These are phyloP conservation scores for Cladosporium sp. DNA, from an alignment of 2,329 filamentous ascomycete species.

Conservation along the genomic window DNA sequence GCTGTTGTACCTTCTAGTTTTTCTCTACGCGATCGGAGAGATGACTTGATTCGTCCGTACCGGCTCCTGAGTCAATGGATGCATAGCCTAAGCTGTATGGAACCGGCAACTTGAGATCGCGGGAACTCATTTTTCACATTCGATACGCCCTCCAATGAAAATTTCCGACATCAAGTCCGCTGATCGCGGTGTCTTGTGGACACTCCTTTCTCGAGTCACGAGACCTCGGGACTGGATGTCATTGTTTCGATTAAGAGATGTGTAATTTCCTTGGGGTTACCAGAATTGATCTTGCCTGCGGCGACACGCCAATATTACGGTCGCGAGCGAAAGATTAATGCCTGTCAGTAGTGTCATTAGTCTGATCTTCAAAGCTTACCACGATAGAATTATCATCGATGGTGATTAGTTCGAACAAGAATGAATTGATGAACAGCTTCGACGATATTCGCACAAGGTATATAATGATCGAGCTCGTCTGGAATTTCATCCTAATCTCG, in stretches of 20 bases:
- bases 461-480: too few relatives aligned
- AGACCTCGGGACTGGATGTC: neutral
- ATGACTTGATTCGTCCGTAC: neutral
- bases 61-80: neutral
- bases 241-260: neutral
- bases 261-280: neutral
- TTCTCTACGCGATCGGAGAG: neutral
- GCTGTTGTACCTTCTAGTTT: neutral
- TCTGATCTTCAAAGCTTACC: too few relatives aligned
- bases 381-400: neutral
- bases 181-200: neutral
- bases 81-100: neutral
- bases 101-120: neutral
- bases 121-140: neutral
- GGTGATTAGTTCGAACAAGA: too few relatives aligned
- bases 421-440: too few relatives aligned
- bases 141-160: neutral
- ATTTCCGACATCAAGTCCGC: neutral
- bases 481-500: too few relatives aligned
- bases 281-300: neutral
- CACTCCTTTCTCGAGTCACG: neutral
- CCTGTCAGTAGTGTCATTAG: neutral
- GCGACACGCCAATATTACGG: neutral
- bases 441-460: too few relatives aligned
- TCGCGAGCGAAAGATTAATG: neutral